Percentiles rank a stretch among this genome's conserved stretches.
Conservation (phyloP, 2,329 filamentous ascomycete genomes). For the Neofusicoccum parvum region DNA sequence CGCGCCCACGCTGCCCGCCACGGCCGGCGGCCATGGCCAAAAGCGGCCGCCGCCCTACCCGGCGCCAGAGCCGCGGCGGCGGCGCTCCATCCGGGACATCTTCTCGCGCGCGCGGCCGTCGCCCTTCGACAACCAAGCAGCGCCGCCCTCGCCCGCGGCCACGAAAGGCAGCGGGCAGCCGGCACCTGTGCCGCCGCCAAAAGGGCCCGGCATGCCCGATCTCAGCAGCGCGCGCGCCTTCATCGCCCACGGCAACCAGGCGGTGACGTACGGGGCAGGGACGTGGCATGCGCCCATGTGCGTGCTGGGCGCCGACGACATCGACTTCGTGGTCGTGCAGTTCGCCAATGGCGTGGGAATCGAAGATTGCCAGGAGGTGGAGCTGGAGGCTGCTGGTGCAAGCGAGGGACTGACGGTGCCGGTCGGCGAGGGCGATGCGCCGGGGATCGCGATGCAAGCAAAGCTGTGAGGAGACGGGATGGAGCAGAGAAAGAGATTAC, state of each 20-base stretch:
- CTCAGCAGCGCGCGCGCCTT: constrained; percentile 72
- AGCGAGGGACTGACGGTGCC: constrained; percentile 39
- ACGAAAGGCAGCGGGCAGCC: constrained; percentile 27
- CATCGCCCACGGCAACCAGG: constrained; percentile 74
- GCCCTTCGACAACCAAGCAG: constrained; percentile 55
- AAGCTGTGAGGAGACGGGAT: constrained; percentile 1
- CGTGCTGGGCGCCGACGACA: constrained; percentile 67
- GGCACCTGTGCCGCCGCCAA: constrained; percentile 28
- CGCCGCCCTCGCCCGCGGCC: constrained; percentile 36
- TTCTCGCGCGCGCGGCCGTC: constrained; percentile 45
- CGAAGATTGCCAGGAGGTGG: constrained; percentile 88
- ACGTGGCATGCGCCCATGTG: constrained; percentile 99
- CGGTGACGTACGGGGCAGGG: constrained; percentile 86
- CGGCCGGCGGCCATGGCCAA: constrained; percentile 28
- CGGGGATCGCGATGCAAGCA: neutral
- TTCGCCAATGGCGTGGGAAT: constrained; percentile 78
- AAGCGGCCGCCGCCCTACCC: constrained; percentile 46
- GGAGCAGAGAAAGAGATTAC: neutral
- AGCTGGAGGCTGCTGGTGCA: constrained; percentile 36
- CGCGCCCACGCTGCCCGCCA: constrained; percentile 68
- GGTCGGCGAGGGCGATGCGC: constrained; percentile 30
- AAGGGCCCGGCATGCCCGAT: constrained; percentile 69
- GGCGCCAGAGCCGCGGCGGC: constrained; percentile 34
- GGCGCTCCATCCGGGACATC: constrained; percentile 40
- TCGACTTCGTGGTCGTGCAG: constrained; percentile 90